These are phyloP conservation scores for Endoconidiophora laricicola DNA, from an alignment of 2,329 filamentous ascomycete genomes.

Conservation along the genomic window DNA sequence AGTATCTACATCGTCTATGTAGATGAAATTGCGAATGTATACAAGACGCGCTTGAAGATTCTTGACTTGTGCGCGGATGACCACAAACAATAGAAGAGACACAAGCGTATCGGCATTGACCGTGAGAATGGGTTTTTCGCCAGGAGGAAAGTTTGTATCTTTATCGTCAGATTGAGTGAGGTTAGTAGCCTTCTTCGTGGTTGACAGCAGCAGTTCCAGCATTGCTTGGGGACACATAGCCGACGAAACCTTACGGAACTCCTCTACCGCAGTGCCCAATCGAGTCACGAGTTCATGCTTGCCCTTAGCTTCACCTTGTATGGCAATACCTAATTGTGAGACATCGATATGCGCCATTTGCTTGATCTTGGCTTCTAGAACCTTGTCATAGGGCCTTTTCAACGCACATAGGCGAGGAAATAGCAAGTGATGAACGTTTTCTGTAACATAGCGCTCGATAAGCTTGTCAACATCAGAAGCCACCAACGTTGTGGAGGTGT, in stretches of 20 bases:
- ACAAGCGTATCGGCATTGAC: slow-evolving; percentile 82
- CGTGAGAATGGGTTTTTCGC: slow-evolving; percentile 40
- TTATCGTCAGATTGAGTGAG: slow-evolving; percentile 19
- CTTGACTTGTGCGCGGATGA: slow-evolving; percentile 77
- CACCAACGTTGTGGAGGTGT: slow-evolving; percentile 83
- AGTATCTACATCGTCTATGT: slow-evolving; percentile 91
- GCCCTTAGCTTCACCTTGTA: slow-evolving; percentile 59
- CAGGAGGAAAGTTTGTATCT: slow-evolving; percentile 24
- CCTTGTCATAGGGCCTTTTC: slow-evolving; percentile 65
- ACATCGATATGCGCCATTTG: slow-evolving; percentile 92
- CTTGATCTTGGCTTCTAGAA: slow-evolving; percentile 75
- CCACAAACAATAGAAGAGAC: slow-evolving; percentile 75
- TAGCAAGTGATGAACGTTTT: slow-evolving; percentile 79
- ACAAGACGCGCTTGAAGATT: slow-evolving; percentile 74
- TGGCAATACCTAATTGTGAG: slow-evolving; percentile 77
- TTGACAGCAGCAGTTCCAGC: slow-evolving; percentile 63
- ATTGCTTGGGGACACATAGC: slow-evolving; percentile 77
- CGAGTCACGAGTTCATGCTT: slow-evolving; percentile 70
- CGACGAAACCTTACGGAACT: slow-evolving; percentile 70
- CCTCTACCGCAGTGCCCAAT: slow-evolving; percentile 63
- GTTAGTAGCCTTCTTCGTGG: slow-evolving; percentile 68
- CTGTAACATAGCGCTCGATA: slow-evolving; percentile 86
- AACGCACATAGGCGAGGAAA: slow-evolving; percentile 70
- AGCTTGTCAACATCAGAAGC: slow-evolving; percentile 82
- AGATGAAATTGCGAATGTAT: slow-evolving; percentile 97